Conservation (phyloP, 768 basidiomycete genomes). For the Pleurotus tuoliensis region DNA sequence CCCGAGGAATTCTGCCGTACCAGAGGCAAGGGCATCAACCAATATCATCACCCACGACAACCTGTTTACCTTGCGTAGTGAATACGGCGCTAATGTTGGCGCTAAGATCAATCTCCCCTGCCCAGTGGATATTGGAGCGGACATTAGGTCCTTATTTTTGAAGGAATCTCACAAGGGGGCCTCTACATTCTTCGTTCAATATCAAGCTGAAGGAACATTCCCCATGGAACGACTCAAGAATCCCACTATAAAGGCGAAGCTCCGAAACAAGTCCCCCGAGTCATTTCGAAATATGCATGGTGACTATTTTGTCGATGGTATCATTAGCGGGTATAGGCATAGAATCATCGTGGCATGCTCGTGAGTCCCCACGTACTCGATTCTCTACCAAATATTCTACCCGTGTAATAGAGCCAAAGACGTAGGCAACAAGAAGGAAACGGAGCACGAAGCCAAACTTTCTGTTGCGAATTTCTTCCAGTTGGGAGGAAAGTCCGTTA, state of each 20-base stretch:
- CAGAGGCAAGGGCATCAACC: not conserved
- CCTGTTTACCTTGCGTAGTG: not conserved
- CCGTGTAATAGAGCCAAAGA: no score
- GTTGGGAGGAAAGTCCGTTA: not conserved
- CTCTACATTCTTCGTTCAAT: not conserved
- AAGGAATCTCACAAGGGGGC: not conserved
- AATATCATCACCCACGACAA: not conserved
- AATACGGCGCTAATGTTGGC: not conserved
- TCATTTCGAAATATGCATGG: not conserved
- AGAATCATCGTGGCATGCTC: constrained; percentile 1
- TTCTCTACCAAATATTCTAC: no score
- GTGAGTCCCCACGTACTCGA: not conserved
- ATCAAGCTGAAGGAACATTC: not conserved
- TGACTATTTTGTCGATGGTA: not conserved
- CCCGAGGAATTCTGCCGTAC: not conserved
- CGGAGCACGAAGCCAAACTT: not conserved
- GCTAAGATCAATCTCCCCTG: not conserved
- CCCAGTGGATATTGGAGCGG: not conserved
- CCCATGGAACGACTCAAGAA: not conserved
- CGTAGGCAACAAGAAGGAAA: not conserved
- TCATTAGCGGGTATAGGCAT: not conserved
- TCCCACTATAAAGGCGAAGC: not conserved
- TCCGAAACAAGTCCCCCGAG: not conserved
- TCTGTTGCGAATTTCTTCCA: not conserved
- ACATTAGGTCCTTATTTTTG: not conserved